Percentiles rank a stretch among this genome's conserved stretches.
Conservation (phyloP, 2,329 filamentous ascomycete genomes). For the Fusarium domesticum region DNA sequence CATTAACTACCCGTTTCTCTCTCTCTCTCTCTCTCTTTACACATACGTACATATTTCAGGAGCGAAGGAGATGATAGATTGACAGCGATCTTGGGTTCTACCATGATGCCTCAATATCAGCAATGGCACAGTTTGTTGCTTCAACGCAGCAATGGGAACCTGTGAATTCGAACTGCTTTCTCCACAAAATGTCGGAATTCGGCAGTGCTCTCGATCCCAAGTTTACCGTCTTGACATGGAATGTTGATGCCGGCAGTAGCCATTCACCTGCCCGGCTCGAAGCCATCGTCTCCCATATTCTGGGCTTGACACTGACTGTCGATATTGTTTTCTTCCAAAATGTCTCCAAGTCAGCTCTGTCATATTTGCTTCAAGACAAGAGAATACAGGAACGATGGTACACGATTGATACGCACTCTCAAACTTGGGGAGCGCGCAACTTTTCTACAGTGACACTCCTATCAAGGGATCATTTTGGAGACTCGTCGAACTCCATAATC, state of each 20-base stretch:
- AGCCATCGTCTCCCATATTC: conserved; percentile 30
- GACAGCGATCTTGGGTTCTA: not conserved
- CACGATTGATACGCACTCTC: conserved; percentile 30
- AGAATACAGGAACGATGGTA: conserved; percentile 31
- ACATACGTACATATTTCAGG: too few species aligned
- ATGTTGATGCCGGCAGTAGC: conserved; percentile 27
- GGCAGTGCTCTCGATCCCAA: conserved; percentile 14
- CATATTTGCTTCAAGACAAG: conserved; percentile 21
- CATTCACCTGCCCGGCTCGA: conserved; percentile 18
- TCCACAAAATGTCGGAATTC: conserved; percentile 17
- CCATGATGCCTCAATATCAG: not conserved
- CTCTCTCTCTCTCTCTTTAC: not conserved
- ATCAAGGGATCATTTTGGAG: conserved; percentile 27
- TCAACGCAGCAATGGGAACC: conserved; percentile 4
- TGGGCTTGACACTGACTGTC: conserved; percentile 1
- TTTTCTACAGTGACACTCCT: conserved; percentile 32
- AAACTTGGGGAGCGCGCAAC: conserved; percentile 17
- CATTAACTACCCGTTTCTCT: not conserved
- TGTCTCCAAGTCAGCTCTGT: conserved; percentile 21
- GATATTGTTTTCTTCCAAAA: conserved; percentile 11
- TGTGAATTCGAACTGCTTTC: conserved; percentile 6
- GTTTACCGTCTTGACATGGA: conserved; percentile 32
- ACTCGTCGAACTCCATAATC: not conserved
- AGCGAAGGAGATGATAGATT: not conserved
- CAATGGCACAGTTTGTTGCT: conserved; percentile 8